These are phyloP conservation scores for Kodamaea suecica DNA, from an alignment of 1,139 yeast species.

Conservation along the genomic window DNA sequence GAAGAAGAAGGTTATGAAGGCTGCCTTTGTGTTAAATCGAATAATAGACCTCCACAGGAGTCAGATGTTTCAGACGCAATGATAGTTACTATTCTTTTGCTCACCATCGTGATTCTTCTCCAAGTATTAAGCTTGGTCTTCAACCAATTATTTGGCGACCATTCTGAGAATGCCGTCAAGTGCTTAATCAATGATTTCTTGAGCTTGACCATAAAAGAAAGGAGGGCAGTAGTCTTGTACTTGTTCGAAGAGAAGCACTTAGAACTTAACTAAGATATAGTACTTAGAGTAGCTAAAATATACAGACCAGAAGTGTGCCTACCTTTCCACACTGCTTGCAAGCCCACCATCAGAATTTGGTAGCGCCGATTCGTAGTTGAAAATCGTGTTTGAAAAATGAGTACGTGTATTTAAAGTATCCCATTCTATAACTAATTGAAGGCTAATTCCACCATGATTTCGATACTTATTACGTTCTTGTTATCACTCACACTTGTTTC, in stretches of 20 bases:
- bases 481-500: conserved; percentile 13
- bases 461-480: conserved; percentile 9
- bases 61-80: background rate
- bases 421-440: no score
- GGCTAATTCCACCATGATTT: conserved; percentile 12
- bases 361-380: background rate
- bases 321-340: no score
- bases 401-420: background rate
- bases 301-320: no score
- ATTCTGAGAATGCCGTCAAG: conserved; percentile 1
- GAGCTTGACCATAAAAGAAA: conserved; percentile 5
- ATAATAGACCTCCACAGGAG: no score
- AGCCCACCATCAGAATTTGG: no score
- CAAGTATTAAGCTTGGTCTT: background rate
- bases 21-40: no score
- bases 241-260: conserved; percentile 2
- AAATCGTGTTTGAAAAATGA: no score
- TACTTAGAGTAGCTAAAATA: no score
- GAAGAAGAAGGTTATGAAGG: no score
- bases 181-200: conserved; percentile 10
- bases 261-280: no score
- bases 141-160: background rate
- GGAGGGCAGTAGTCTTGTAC: conserved; percentile 5
- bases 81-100: background rate
- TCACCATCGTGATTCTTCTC: background rate